These are phyloP conservation scores for Saksenaea vasiformis DNA, from an alignment of 371 early-diverging fungal genomes.

Conservation along the genomic window DNA sequence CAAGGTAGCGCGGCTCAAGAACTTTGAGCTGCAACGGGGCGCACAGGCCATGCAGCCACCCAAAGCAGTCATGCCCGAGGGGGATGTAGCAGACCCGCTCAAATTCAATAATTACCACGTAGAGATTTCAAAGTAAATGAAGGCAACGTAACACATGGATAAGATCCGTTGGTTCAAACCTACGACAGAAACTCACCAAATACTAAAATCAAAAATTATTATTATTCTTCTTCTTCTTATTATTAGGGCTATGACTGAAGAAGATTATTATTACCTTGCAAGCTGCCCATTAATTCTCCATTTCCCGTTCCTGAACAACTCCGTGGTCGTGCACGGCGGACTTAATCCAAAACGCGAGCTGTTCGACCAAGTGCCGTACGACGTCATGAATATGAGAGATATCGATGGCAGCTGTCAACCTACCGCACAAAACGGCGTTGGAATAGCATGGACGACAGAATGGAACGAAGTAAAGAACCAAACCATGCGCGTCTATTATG, in stretches of 20 bases:
- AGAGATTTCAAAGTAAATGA: conserved; percentile 40
- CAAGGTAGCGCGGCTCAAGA: conserved; percentile 63
- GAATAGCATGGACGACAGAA: background rate
- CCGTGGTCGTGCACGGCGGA: conserved; percentile 71
- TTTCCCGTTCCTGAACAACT: conserved; percentile 52
- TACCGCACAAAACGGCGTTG: background rate
- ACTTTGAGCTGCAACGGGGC: conserved; percentile 38
- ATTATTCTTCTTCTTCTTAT: too few relatives aligned
- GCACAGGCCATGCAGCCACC: conserved; percentile 24
- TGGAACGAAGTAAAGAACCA: conserved; percentile 7
- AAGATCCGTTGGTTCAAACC: background rate
- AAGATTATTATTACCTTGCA: conserved; percentile 58
- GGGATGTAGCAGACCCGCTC: conserved; percentile 43
- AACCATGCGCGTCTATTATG: conserved; percentile 55
- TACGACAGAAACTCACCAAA: background rate
- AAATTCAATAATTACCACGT: conserved; percentile 42
- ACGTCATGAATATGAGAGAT: conserved; percentile 64
- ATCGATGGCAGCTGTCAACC: conserved; percentile 44
- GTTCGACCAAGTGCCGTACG: conserved; percentile 45
- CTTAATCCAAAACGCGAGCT: conserved; percentile 49
- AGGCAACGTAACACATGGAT: background rate
- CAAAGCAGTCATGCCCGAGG: conserved; percentile 33
- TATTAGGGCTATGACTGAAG: conserved; percentile 43
- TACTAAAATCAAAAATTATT: background rate
- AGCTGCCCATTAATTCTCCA: conserved; percentile 63